Percentiles rank a stretch among this genome's conserved stretches.
phyloP scores from a whole-genome alignment of 179 eudicot species.

The Corrigiola litoralis region DNA sequence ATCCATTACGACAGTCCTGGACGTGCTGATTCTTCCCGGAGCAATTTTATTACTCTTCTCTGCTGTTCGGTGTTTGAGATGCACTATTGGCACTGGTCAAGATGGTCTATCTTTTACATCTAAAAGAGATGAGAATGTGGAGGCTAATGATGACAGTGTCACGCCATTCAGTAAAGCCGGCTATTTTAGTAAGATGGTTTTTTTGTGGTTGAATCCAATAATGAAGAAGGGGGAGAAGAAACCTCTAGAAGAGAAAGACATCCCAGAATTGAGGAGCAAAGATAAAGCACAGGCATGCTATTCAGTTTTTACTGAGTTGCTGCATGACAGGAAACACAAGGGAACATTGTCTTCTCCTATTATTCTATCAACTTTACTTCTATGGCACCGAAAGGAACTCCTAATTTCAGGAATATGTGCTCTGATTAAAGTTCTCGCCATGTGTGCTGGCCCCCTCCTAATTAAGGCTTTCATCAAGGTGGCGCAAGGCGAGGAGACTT shows the following conservation, averaged over 20 bases:
- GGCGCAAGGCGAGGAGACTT: slow-evolving; percentile 25
- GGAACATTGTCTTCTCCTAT: slow-evolving; percentile 21
- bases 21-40: slow-evolving; percentile 19
- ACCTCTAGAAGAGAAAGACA: slow-evolving; percentile 49
- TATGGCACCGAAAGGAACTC: slow-evolving; percentile 27
- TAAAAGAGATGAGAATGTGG: no score
- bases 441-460: slow-evolving; percentile 29
- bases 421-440: slow-evolving; percentile 20
- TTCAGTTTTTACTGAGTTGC: no score
- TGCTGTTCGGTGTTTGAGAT: slow-evolving; percentile 3
- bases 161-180: slow-evolving; percentile 19
- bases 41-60: slow-evolving; percentile 8
- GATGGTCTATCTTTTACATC: no score
- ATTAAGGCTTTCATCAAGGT: slow-evolving; percentile 29
- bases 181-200: slow-evolving; percentile 43
- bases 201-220: slow-evolving; percentile 65
- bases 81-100: no score
- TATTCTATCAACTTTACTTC: not conserved
- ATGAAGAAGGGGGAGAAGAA: slow-evolving; percentile 51
- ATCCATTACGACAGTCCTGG: slow-evolving; percentile 16
- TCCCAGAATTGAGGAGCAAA: slow-evolving; percentile 49
- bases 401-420: slow-evolving; percentile 32
- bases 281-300: slow-evolving; percentile 45
- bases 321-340: no score
- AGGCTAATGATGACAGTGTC: not conserved